Conservation (phyloP, 306 rosid genomes). For the Arachis stenosperma region DNA sequence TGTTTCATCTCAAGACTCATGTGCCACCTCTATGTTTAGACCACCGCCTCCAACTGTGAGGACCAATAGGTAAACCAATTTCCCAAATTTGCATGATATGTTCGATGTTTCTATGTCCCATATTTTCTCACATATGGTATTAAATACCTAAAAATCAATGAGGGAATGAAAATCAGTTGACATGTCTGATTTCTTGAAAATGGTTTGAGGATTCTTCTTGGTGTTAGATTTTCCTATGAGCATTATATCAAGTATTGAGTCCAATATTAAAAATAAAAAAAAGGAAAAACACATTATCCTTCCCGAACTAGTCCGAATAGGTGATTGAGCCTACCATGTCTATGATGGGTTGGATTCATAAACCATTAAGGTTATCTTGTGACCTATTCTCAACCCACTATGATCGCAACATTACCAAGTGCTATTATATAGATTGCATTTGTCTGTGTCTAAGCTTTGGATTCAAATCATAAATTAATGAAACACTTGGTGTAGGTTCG, state of each 20-base stretch:
- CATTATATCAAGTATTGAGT: constrained; percentile 22
- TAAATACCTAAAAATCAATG: not conserved
- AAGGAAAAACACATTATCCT: not conserved
- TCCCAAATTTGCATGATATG: not conserved
- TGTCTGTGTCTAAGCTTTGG: not conserved
- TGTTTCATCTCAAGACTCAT: constrained; percentile 66
- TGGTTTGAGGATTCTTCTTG: not conserved
- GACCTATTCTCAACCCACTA: constrained; percentile 7
- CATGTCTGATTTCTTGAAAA: not conserved
- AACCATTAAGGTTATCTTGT: not conserved
- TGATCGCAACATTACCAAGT: not conserved
- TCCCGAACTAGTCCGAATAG: constrained; percentile 19
- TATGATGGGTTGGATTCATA: not conserved
- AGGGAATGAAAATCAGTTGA: constrained; percentile 8
- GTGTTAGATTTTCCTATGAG: not conserved
- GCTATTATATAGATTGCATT: constrained; percentile 11
- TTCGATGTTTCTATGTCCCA: constrained; percentile 7
- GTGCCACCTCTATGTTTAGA: constrained; percentile 56
- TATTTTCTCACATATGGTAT: constrained; percentile 14
- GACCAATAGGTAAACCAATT: constrained; percentile 60
- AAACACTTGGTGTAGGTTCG: constrained; percentile 7
- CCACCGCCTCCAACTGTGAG: constrained; percentile 59
- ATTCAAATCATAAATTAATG: constrained; percentile 25
- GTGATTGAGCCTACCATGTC: constrained; percentile 1
- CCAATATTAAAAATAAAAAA: not conserved